These are phyloP conservation scores for Drechslerella stenobrocha DNA, from an alignment of 2,329 filamentous ascomycete species.

Conservation along the genomic window DNA sequence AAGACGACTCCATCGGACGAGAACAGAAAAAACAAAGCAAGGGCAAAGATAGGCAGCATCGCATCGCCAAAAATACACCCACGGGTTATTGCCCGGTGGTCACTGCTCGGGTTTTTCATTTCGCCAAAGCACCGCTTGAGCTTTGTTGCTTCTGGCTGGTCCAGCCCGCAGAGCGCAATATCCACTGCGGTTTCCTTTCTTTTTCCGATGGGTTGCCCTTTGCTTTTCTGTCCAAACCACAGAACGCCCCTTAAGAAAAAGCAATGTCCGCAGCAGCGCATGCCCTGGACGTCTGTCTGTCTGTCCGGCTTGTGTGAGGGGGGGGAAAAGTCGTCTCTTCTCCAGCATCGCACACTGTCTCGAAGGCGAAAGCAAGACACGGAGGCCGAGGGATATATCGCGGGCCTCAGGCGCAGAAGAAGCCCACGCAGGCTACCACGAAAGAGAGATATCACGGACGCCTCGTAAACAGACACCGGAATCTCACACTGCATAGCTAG, in stretches of 20 bases:
- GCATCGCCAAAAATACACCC: slow-evolving; percentile 47
- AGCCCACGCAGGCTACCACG: background rate
- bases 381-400: slow-evolving; percentile 8
- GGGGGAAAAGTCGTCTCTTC: slow-evolving; percentile 8
- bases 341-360: slow-evolving; percentile 35
- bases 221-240: slow-evolving; percentile 20
- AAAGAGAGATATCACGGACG: too few species aligned
- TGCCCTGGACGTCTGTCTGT: too few species aligned
- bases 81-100: slow-evolving; percentile 18
- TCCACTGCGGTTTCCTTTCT: slow-evolving; percentile 30
- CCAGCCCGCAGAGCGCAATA: slow-evolving; percentile 38
- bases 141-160: slow-evolving; percentile 48
- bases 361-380: slow-evolving; percentile 20
- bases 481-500: slow-evolving; percentile 48
- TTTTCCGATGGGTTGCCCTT: slow-evolving; percentile 18
- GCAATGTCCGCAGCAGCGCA: too few species aligned
- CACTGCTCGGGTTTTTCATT: slow-evolving; percentile 49
- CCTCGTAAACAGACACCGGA: too few species aligned
- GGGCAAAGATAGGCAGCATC: slow-evolving; percentile 39
- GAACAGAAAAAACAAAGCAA: too few species aligned
- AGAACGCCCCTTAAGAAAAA: slow-evolving; percentile 49
- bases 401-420: background rate
- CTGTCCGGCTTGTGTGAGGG: slow-evolving; percentile 1
- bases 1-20: too few species aligned
- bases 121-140: slow-evolving; percentile 44